Percentiles rank a stretch among this genome's conserved stretches.
phyloP scores from a whole-genome alignment of 2,329 filamentous ascomycete genomes.

The Pezicula radicicola region DNA sequence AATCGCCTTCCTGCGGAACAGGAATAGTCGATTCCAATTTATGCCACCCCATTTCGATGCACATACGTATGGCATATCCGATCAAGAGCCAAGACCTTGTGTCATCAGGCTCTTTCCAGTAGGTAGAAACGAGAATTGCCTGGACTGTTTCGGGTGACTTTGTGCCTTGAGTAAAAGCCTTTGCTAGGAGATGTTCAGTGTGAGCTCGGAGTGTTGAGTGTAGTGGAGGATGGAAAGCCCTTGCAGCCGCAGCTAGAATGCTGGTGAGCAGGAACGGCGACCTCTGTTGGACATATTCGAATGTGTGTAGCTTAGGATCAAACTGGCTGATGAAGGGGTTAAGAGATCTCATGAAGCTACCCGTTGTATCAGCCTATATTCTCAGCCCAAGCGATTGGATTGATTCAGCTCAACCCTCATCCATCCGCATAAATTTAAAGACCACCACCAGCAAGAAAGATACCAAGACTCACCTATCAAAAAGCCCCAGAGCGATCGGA shows the following conservation, averaged over 20 bases:
- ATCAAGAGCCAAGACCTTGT: conserved; percentile 36
- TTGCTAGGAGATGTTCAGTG: conserved; percentile 27
- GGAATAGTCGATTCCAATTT: conserved; percentile 15
- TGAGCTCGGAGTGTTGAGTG: conserved; percentile 26
- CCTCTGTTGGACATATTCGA: conserved; percentile 31
- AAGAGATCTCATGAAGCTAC: conserved; percentile 34
- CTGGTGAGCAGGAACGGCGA: conserved; percentile 35
- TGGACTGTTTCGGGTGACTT: conserved; percentile 38
- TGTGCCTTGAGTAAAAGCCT: conserved; percentile 28
- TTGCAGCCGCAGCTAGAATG: conserved; percentile 32
- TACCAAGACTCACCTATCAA: conserved; percentile 21
- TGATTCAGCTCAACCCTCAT: neutral
- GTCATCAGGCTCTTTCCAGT: conserved; percentile 40
- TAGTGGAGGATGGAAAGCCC: conserved; percentile 32
- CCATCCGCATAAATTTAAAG: no score
- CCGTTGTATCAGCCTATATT: neutral
- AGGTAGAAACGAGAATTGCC: conserved; percentile 35
- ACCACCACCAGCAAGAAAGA: no score
- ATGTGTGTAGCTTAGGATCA: conserved; percentile 34
- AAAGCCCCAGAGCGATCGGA: conserved; percentile 27
- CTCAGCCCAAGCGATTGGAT: neutral
- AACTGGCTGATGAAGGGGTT: conserved; percentile 39
- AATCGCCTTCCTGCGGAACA: neutral
- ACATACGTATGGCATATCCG: conserved; percentile 37
- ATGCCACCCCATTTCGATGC: conserved; percentile 37